phyloP scores from a whole-genome alignment of 495 filamentous ascomycete genomes.

The Corynascus novoguineensis region DNA sequence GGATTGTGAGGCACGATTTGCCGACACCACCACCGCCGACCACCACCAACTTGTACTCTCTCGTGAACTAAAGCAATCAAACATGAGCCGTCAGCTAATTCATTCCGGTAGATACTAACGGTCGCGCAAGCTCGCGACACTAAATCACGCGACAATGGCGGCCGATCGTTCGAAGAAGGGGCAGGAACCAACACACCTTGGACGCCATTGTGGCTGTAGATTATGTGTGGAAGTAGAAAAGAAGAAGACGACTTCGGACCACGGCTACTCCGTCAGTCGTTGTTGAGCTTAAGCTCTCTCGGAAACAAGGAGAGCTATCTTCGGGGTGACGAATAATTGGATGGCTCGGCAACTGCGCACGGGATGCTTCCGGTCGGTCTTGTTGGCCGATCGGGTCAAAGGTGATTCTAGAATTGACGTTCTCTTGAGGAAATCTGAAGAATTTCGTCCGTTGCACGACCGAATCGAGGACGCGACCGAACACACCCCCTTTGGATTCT shows the following conservation, averaged over 20 bases:
- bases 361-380: conserved; percentile 6
- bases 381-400: conserved; percentile 3
- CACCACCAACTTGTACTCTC: conserved; percentile 98
- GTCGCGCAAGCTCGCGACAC: background rate
- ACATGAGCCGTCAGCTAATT: conserved; percentile 12
- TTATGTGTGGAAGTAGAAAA: background rate
- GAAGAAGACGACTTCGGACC: conserved; percentile 2
- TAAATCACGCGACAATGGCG: background rate
- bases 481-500: conserved; percentile 5
- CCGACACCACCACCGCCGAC: conserved; percentile 97
- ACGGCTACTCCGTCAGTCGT: background rate
- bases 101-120: background rate
- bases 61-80: conserved; percentile 64
- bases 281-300: conserved; percentile 1
- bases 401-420: conserved; percentile 8
- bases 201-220: conserved; percentile 18
- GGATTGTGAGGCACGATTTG: conserved; percentile 98
- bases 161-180: background rate
- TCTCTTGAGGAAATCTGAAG: background rate
- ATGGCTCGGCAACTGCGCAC: conserved; percentile 8
- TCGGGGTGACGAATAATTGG: conserved; percentile 8
- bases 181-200: conserved; percentile 13
- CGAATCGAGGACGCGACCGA: background rate
- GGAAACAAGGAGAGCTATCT: background rate
- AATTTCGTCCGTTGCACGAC: conserved; percentile 6